Evolutionary conservation across 169 alveolate genomes (phyloP).

Genomic region (Plasmodium gallinaceum): DNA sequence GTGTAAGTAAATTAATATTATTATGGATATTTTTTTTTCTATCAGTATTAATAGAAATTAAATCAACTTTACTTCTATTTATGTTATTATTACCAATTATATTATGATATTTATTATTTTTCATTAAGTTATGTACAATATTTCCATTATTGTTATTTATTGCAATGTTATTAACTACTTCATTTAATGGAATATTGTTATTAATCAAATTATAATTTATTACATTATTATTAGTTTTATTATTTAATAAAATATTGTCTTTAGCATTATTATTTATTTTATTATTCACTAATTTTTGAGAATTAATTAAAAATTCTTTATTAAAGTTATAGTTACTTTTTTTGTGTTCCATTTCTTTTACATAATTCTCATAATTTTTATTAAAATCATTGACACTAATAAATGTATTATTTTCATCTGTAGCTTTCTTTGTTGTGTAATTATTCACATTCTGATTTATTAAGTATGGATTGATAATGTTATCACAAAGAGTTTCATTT

Average conservation of each 20-base stretch:
- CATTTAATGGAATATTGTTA: neutral
- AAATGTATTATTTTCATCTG: neutral
- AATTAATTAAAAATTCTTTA: neutral
- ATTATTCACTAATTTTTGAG: neutral
- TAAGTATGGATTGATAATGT: neutral
- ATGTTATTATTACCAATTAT: slow-evolving; percentile 8
- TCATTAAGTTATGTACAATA: slow-evolving; percentile 6
- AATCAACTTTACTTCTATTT: slow-evolving; percentile 1
- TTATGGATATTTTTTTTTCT: neutral
- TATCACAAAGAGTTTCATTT: neutral
- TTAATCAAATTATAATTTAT: neutral
- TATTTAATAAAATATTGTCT: neutral
- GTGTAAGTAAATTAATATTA: neutral
- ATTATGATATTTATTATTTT: neutral
- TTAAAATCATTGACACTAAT: neutral
- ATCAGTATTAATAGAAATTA: neutral
- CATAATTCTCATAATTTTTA: slow-evolving; percentile 4
- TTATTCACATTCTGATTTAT: slow-evolving; percentile 8
- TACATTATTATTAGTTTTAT: neutral
- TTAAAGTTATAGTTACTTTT: neutral
- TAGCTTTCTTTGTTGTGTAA: neutral
- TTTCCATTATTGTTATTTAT: neutral
- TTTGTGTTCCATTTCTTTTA: neutral
- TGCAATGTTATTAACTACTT: neutral
- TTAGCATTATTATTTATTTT: neutral